Evolutionary conservation across 1,284 basidiomycete species (phyloP), one percentile per base, ranked within the genome.

Genomic region (Ceratobasidium sp.): DNA sequence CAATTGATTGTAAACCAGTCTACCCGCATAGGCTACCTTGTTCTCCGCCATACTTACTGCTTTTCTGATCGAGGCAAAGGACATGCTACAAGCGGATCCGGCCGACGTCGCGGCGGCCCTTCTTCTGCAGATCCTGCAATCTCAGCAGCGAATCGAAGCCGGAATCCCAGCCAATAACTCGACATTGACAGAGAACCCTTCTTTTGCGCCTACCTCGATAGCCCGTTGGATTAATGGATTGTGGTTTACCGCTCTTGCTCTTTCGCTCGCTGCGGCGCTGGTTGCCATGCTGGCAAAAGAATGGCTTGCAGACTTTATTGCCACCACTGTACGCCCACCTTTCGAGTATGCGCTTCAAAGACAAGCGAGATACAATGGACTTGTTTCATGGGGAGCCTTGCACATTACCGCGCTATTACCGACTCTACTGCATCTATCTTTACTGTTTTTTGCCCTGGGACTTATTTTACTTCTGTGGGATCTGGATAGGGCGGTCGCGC

Each of bases 221-320:
- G 57, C 68, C 7, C 57, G 43, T 17, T 50, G 34, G 32, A 35
- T 69, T 6, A 69, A 69, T 31, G 47, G 57, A 17, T 40, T 69
- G 13, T 69, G 68, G 68, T 69, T 62, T 35, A 43, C 40, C 10
- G 42, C 68, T 25, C 58, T 69, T 2, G 57, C 49, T 32, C 68
- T 69, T 12, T 60, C 56, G n/a, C 42, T 69, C 25, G 47, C 34
- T 20, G 47, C 49, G n/a, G 55, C 68, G 20, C 25, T 69, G 7
- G 32, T 69, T 20, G 47, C 52, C 10, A 62, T 69, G 56, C n/a
- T 69, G 6, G 68, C 57, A 3, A 69, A 69, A 29, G 55, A 62
- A 53, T 69, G 68, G 68, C 45, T 69, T 12, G 32, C 22, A 20
- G 43, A 17, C 1, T 69, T 60, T 35, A 25, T 50, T 4, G 20